These are phyloP conservation scores for Danielozyma ontarioensis DNA, from an alignment of 805 yeast genomes.

Conservation along the genomic window DNA sequence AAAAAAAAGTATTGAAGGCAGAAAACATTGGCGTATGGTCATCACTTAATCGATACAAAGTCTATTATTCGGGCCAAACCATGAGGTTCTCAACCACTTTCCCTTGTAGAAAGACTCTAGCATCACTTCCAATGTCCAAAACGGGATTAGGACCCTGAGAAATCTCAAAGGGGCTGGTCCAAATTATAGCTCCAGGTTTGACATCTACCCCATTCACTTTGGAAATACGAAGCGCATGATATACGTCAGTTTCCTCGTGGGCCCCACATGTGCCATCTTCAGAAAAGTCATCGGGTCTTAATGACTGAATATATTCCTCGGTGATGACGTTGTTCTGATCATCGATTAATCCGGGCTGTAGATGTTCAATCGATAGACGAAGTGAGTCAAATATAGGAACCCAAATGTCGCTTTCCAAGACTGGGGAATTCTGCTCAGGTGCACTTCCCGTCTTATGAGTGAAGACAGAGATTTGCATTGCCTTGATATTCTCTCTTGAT, in stretches of 20 bases:
- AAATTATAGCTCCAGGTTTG: slow-evolving; percentile 15
- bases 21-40: too few relatives aligned
- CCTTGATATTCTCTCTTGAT: slow-evolving; percentile 4
- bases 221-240: slow-evolving; percentile 18
- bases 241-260: slow-evolving; percentile 4
- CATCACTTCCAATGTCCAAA: slow-evolving; percentile 14
- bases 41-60: too few relatives aligned
- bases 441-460: slow-evolving; percentile 1
- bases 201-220: slow-evolving; percentile 31
- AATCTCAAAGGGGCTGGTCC: slow-evolving; percentile 24
- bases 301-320: slow-evolving; percentile 13
- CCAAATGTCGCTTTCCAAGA: slow-evolving; percentile 28
- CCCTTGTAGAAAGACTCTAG: slow-evolving; percentile 22
- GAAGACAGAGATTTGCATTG: slow-evolving; percentile 1
- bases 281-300: slow-evolving; percentile 5
- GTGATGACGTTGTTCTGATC: slow-evolving; percentile 27
- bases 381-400: slow-evolving; percentile 37
- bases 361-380: slow-evolving; percentile 42
- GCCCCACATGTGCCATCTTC: slow-evolving; percentile 1
- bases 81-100: slow-evolving; percentile 25
- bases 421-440: slow-evolving; percentile 1
- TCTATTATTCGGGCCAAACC: slow-evolving; percentile 15
- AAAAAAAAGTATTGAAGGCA: too few relatives aligned
- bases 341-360: slow-evolving; percentile 38
- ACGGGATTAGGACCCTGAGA: slow-evolving; percentile 7